These are phyloP conservation scores for Wickerhamomyces alni DNA, from an alignment of 805 yeast species.

Conservation along the genomic window DNA sequence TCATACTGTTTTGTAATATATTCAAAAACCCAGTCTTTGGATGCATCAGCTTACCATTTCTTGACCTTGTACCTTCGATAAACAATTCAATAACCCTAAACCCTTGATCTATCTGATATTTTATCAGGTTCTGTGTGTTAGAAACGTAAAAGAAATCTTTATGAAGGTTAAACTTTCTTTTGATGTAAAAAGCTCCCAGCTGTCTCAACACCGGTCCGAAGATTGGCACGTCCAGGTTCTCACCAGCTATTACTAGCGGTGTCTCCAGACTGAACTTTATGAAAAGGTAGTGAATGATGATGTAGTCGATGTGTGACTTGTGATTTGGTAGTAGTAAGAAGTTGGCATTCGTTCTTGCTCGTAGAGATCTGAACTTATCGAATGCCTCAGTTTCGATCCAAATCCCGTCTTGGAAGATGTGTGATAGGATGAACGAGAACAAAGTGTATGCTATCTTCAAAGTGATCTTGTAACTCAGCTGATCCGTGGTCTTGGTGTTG, in stretches of 20 bases:
- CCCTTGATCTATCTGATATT: not conserved
- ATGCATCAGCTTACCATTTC: constrained; percentile 20
- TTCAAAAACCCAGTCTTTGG: constrained; percentile 19
- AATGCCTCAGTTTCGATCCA: constrained; percentile 15
- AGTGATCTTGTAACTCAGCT: constrained; percentile 1
- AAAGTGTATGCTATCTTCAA: constrained; percentile 14
- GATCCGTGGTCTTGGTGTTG: not conserved
- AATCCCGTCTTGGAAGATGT: constrained; percentile 19
- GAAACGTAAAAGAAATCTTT: constrained; percentile 15
- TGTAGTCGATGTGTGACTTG: constrained; percentile 19
- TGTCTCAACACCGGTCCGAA: constrained; percentile 14
- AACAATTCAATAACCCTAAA: constrained; percentile 14
- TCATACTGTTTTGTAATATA: constrained; percentile 11
- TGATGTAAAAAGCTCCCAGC: constrained; percentile 18
- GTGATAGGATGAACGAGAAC: constrained; percentile 10
- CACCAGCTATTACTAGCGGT: constrained; percentile 21
- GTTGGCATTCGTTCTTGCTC: not conserved
- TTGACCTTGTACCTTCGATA: constrained; percentile 20
- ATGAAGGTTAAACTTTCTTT: constrained; percentile 11
- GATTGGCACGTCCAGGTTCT: constrained; percentile 18
- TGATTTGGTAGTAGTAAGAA: constrained; percentile 17
- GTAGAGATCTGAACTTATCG: constrained; percentile 5
- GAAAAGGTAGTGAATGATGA: constrained; percentile 16
- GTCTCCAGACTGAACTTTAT: constrained; percentile 14
- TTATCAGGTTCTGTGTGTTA: constrained; percentile 10